Evolutionary conservation across 108 stramenopile genomes (phyloP), one percentile per base, ranked within the genome.

Genomic region (Nitzschia inconspicua): DNA sequence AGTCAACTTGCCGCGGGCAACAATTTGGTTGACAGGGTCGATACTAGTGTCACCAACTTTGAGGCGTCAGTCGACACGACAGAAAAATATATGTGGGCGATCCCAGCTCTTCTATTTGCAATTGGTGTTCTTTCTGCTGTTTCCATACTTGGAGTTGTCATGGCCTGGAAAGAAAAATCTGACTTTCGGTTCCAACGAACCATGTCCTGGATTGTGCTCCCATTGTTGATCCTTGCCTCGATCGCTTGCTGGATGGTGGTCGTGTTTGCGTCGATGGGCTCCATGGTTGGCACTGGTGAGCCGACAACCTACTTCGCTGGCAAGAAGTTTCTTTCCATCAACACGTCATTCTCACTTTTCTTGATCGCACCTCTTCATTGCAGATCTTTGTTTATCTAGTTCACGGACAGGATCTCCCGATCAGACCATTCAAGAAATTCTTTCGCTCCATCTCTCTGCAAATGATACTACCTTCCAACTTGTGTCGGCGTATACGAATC

Each of bases 191-290:
- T 73, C 9, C 68, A 76, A 30, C 42, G 35, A 10, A 10, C n/a
- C 39, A 51, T 82, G 64, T 62, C 75, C 0, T 76, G 77, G 26
- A 11, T 62, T 20, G 50, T 75, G 22, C 63, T 82, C 42, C 80
- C 80, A n/a, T 18, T 65, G 4, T 41, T 82, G 22, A 51, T 73
- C 4, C 11, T 66, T 34, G 24, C 34, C 19, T 28, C 60, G 0
- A 0, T 65, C 25, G 37, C 5, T 4, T 62, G 54, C 44, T 82
- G 80, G 67, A 22, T 55, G 7, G 34, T 71, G 0, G 50, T 66
- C 4, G 29, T 70, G n/a, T 22, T 46, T 0, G 32, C 68, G 2
- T 32, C 80, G 25, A 16, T 70, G 18, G 64, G 50, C 9, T 56
- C 71, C 18, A 72, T 71, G 47, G 22, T 72, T 13, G 67, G 55